Base-by-base conservation (phyloP, 1,284 basidiomycete genomes). In the Fomitopsis schrenkii region DNA sequence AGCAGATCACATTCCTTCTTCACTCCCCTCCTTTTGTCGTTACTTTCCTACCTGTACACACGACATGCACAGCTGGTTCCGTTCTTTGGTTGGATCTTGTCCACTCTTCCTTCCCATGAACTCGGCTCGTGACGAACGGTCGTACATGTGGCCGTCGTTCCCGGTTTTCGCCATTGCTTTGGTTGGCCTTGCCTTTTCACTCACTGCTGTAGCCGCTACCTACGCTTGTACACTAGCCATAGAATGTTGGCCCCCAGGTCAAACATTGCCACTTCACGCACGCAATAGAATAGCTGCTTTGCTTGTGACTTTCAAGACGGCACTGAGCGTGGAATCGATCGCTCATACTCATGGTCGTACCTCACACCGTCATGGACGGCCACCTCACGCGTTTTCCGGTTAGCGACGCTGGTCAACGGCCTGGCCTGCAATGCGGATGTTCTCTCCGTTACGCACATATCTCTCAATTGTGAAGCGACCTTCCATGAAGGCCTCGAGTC, bases 1-100 rank as follows among this genome's bases (percentile, higher is more conserved):
- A 66, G 63, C 59, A 57, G 63, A 58, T 58, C 57, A 60, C 66
- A 59, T 67, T 65, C 59, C 63, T 68, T 62, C 62, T 59, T 65
- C 61, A 58, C 62, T 60, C 62, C 55, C 62, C 64, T 64, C 65
- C 65, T 64, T 67, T 63, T 52, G 59, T 64, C 58, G 30, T 54
- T 59, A 61, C 56, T 63, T 63, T 41, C 33, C 36, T 10, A 8
- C 42, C 55, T 38, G 55, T 42, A 40, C 55, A 28, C 36, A 35
- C 55, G 53, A 60, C 63, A 63, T 62, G 64, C 63, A 57, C 64
- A 63, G 64, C 63, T 57, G 58, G 42, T 50, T 35, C 41, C 48
- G 28, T 52, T 52, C 40, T 55, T 40, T 59, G 41, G 30, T 30
- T 55, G 50, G 50, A 55, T 48, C 22, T 48, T 38, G 33, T 52